Evolutionary conservation across 768 basidiomycete genomes (phyloP).

Genomic region (Boletales sp.): DNA sequence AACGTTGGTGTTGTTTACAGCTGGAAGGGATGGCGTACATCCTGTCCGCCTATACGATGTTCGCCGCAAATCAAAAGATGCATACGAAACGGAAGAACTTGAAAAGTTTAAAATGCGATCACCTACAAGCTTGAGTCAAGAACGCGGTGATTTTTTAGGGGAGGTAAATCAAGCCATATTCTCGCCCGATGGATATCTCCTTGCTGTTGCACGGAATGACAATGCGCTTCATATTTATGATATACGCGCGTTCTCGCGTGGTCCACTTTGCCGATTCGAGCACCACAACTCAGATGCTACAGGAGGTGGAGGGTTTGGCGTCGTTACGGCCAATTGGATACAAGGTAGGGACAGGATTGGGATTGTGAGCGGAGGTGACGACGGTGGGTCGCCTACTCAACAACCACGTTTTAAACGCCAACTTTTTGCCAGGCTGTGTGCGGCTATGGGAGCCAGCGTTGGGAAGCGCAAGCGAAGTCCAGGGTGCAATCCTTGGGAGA

Average conservation of each 20-base stretch:
- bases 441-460: slow-evolving; percentile 60
- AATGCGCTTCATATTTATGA: slow-evolving; percentile 64
- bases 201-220: slow-evolving; percentile 59
- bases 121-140: not conserved
- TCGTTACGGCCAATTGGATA: slow-evolving; percentile 54
- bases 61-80: slow-evolving; percentile 26
- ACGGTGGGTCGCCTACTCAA: slow-evolving; percentile 42
- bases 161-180: slow-evolving; percentile 51
- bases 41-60: slow-evolving; percentile 54
- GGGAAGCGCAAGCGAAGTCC: slow-evolving; percentile 34
- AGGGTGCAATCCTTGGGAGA: slow-evolving; percentile 51
- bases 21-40: slow-evolving; percentile 21
- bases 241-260: slow-evolving; percentile 45
- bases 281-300: slow-evolving; percentile 40
- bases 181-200: slow-evolving; percentile 58
- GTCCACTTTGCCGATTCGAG: slow-evolving; percentile 44
- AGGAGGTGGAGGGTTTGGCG: slow-evolving; percentile 39
- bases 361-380: slow-evolving; percentile 58
- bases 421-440: slow-evolving; percentile 47
- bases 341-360: slow-evolving; percentile 41
- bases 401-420: not conserved
- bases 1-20: slow-evolving; percentile 33
- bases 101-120: slow-evolving; percentile 30
- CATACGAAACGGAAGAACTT: slow-evolving; percentile 31
- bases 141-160: slow-evolving; percentile 16